Conservation (phyloP, 257 asterid species). For the Solanum megistacrolobum region DNA sequence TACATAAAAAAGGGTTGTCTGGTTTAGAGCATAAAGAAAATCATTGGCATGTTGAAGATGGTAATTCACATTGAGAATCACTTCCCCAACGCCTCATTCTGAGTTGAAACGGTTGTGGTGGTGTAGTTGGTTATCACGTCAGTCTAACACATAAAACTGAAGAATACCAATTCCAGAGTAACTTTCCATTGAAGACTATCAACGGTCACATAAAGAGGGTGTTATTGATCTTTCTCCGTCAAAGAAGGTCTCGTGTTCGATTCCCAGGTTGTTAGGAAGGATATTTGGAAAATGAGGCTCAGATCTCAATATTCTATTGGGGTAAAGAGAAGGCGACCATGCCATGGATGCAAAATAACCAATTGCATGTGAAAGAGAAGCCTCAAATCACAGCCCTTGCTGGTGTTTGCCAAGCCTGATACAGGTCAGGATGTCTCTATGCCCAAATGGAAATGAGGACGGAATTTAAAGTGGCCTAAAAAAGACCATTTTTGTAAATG, state of each 20-base stretch:
- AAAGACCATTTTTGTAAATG: not conserved
- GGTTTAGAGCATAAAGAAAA: conserved; percentile 1
- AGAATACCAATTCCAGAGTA: not conserved
- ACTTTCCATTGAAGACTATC: not conserved
- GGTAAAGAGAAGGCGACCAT: not conserved
- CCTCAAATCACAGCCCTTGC: not conserved
- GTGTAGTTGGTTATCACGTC: conserved; percentile 88
- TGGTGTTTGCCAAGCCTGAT: not conserved
- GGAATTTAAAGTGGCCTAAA: not conserved
- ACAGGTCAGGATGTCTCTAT: not conserved
- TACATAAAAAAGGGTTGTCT: not conserved
- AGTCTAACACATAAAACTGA: conserved; percentile 46
- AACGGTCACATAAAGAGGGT: not conserved
- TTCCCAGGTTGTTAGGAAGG: not conserved
- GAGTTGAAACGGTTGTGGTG: conserved; percentile 19
- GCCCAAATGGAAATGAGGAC: not conserved
- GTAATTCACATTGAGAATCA: not conserved
- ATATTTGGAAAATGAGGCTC: not conserved
- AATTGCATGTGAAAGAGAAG: not conserved
- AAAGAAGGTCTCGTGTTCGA: not conserved
- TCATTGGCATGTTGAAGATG: not conserved
- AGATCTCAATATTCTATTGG: not conserved
- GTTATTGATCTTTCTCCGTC: not conserved
- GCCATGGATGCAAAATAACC: conserved; percentile 6
- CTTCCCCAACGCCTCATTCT: not conserved